Evolutionary conservation across 805 yeast species (phyloP).

Genomic region (Ogataea naganishii): DNA sequence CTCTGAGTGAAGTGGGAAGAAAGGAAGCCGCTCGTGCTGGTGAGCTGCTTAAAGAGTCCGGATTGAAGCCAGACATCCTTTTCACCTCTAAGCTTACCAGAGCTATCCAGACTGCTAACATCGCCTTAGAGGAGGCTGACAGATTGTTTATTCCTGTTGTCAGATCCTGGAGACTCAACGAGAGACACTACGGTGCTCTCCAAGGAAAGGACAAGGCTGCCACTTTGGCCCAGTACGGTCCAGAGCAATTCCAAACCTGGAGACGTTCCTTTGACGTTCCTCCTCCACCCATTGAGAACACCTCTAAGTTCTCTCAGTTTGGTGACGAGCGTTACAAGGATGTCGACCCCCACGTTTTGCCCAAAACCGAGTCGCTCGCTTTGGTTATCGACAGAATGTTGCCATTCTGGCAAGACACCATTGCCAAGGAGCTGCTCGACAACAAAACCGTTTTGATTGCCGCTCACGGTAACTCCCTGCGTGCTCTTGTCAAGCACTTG

Average conservation of each 20-base stretch:
- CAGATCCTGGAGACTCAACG: conserved; percentile 97
- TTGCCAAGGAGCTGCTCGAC: conserved; percentile 71
- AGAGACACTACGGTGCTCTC: conserved; percentile 98
- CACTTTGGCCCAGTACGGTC: conserved; percentile 79
- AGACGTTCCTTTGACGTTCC: conserved; percentile 97
- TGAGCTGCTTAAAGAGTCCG: conserved; percentile 79
- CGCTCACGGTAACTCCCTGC: conserved; percentile 98
- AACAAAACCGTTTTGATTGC: conserved; percentile 90
- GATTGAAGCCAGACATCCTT: conserved; percentile 75
- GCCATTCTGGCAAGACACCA: conserved; percentile 94
- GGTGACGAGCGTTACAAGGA: conserved; percentile 80
- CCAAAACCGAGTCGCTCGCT: conserved; percentile 90
- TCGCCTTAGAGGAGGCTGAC: conserved; percentile 84
- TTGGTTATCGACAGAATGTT: conserved; percentile 92
- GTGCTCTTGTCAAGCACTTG: conserved; percentile 93
- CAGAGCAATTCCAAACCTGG: conserved; percentile 91
- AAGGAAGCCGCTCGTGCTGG: conserved; percentile 94
- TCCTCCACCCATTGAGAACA: conserved; percentile 80
- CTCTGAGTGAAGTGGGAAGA: conserved; percentile 74
- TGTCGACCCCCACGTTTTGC: conserved; percentile 79
- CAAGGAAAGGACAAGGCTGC: conserved; percentile 98
- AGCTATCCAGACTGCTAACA: conserved; percentile 96
- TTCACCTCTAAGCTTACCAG: conserved; percentile 88
- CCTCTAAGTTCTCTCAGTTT: conserved; percentile 74
- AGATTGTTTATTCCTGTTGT: conserved; percentile 84